Evolutionary conservation across 2,329 filamentous ascomycete genomes (phyloP).

Genomic region (Verticillium klebahnii): DNA sequence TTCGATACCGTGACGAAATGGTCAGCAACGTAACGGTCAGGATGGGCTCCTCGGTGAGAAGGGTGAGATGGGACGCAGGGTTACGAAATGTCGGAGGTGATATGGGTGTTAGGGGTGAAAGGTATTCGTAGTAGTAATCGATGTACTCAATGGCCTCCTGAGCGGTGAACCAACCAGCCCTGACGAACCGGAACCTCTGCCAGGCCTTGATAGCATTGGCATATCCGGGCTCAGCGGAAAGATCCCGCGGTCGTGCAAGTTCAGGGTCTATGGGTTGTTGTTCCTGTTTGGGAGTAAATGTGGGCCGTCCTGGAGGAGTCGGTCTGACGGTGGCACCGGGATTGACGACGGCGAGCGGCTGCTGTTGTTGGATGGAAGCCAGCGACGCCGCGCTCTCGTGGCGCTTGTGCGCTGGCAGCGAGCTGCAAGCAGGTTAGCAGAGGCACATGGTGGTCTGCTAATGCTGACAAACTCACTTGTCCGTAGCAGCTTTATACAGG

Average conservation of each 20-base stretch:
- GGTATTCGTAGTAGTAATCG: slow-evolving; percentile 89
- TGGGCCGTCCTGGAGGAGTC: neutral
- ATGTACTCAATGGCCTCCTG: slow-evolving; percentile 92
- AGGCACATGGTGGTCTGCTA: neutral
- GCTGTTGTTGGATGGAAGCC: slow-evolving; percentile 10
- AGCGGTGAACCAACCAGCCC: slow-evolving; percentile 92
- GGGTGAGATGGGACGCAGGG: slow-evolving; percentile 70
- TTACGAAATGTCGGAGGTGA: slow-evolving; percentile 86
- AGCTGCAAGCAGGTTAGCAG: neutral
- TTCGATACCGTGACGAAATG: slow-evolving; percentile 82
- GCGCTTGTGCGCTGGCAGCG: slow-evolving; percentile 19
- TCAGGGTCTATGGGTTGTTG: slow-evolving; percentile 41
- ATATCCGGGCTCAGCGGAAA: slow-evolving; percentile 50
- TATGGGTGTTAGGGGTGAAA: slow-evolving; percentile 90
- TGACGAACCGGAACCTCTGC: slow-evolving; percentile 89
- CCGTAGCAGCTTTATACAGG: slow-evolving; percentile 78
- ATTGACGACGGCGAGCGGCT: slow-evolving; percentile 6
- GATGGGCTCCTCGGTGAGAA: slow-evolving; percentile 89
- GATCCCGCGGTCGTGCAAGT: slow-evolving; percentile 33
- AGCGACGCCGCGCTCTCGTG: slow-evolving; percentile 22
- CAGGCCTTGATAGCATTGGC: slow-evolving; percentile 77
- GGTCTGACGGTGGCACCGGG: slow-evolving; percentile 12
- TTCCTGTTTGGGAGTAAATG: slow-evolving; percentile 18
- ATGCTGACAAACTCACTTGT: slow-evolving; percentile 38
- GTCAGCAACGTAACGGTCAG: slow-evolving; percentile 87